phyloP scores from a whole-genome alignment of 2,329 filamentous ascomycete species.

The Colletotrichum eremochloae region DNA sequence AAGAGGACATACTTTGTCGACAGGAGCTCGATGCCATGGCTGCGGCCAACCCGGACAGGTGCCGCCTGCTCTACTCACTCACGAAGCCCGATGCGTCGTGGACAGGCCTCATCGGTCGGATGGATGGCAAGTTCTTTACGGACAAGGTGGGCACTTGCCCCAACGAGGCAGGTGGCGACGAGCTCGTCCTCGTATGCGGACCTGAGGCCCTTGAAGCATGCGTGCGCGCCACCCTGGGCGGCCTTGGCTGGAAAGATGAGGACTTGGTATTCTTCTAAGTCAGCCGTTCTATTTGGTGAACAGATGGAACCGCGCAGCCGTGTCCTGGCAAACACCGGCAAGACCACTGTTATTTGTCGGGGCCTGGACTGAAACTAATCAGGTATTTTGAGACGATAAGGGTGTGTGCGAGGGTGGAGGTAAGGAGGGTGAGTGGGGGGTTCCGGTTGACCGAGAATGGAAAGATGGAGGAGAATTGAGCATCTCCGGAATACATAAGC shows the following conservation, averaged over 20 bases:
- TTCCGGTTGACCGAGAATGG: background rate
- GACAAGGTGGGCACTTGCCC: conserved; percentile 65
- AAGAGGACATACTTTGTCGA: conserved; percentile 87
- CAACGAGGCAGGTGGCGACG: conserved; percentile 55
- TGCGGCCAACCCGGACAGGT: conserved; percentile 65
- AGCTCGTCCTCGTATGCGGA: conserved; percentile 83
- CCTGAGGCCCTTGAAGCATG: conserved; percentile 80
- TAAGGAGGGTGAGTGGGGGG: conserved; percentile 3
- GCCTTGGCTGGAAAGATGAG: conserved; percentile 78
- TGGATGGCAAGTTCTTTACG: conserved; percentile 73
- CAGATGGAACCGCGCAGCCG: background rate
- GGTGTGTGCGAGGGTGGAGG: background rate
- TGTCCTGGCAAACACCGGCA: background rate
- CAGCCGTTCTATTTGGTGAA: background rate
- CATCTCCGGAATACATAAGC: conserved; percentile 34
- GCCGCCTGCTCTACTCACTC: conserved; percentile 77
- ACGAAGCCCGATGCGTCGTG: conserved; percentile 74
- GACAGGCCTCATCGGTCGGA: conserved; percentile 76
- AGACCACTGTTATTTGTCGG: background rate
- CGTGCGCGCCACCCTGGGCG: conserved; percentile 64
- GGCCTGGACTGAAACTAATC: too few species aligned
- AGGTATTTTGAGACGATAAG: background rate
- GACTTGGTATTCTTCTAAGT: conserved; percentile 81
- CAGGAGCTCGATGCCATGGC: conserved; percentile 77
- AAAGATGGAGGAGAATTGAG: conserved; percentile 6